A percentile compares a stretch with the other conserved stretches of the same genome.
phyloP scores from a whole-genome alignment of 2,329 filamentous ascomycete species.

The Pyrenophora graminea region DNA sequence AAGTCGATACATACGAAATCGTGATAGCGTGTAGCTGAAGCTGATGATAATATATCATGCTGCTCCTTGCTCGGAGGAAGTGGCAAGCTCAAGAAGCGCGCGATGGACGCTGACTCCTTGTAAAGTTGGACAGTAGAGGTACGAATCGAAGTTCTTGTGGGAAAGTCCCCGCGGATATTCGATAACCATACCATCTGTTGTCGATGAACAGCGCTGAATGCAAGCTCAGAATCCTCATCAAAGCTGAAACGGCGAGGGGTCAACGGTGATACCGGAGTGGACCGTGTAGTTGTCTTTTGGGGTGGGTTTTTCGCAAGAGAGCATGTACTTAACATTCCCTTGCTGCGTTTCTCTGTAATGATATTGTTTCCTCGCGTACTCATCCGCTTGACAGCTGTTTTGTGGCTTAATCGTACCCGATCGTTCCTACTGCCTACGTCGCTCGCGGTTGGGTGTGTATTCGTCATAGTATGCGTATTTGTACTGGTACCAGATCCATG shows the following conservation, averaged over 20 bases:
- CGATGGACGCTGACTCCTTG: too few relatives aligned
- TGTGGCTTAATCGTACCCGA: not conserved
- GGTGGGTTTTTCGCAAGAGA: not conserved
- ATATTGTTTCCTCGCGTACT: not conserved
- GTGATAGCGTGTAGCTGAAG: too few relatives aligned
- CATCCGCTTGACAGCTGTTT: not conserved
- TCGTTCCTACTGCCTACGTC: not conserved
- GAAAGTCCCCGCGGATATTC: too few relatives aligned
- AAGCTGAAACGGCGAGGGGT: slow-evolving; percentile 2
- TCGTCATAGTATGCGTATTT: not conserved
- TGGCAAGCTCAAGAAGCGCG: too few relatives aligned
- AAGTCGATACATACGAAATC: too few relatives aligned
- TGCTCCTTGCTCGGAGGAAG: too few relatives aligned
- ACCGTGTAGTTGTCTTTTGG: not conserved
- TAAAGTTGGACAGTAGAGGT: too few relatives aligned
- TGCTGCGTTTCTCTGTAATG: not conserved
- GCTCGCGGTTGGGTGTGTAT: not conserved
- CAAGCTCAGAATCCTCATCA: not conserved
- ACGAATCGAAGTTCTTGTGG: too few relatives aligned
- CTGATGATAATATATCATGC: too few relatives aligned
- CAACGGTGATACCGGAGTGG: not conserved
- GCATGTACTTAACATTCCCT: not conserved
- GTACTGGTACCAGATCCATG: not conserved
- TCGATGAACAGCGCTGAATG: not conserved
- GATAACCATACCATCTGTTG: not conserved